These are phyloP conservation scores for Fragosphaeria purpurea DNA, from an alignment of 2,329 filamentous ascomycete species.

Conservation along the genomic window DNA sequence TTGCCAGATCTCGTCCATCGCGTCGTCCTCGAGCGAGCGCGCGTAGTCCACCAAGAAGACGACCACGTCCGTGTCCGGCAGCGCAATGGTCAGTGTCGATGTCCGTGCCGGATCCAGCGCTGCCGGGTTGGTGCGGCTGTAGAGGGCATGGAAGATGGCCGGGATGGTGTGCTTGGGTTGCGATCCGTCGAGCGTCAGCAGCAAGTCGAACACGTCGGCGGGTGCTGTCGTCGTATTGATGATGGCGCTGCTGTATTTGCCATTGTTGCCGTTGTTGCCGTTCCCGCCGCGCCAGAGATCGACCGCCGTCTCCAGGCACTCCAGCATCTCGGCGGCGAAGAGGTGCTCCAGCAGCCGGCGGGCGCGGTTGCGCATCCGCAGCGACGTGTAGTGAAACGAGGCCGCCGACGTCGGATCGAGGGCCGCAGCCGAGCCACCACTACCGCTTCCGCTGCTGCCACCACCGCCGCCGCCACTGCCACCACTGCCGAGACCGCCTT, in stretches of 20 bases:
- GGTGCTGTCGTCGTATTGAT: slow-evolving; percentile 24
- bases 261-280: neutral
- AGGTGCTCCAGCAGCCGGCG: slow-evolving; percentile 83
- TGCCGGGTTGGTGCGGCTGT: slow-evolving; percentile 79
- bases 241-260: slow-evolving; percentile 18
- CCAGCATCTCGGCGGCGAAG: slow-evolving; percentile 82
- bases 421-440: slow-evolving; percentile 36
- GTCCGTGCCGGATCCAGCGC: slow-evolving; percentile 71
- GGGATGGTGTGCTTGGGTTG: slow-evolving; percentile 86
- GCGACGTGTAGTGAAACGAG: slow-evolving; percentile 82
- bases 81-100: slow-evolving; percentile 77
- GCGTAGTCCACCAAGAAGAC: slow-evolving; percentile 87
- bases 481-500: neutral
- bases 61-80: slow-evolving; percentile 75
- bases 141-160: slow-evolving; percentile 90
- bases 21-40: slow-evolving; percentile 83
- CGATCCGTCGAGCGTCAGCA: slow-evolving; percentile 85
- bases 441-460: too few species aligned
- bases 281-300: slow-evolving; percentile 62
- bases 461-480: neutral
- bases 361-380: slow-evolving; percentile 83
- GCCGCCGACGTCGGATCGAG: slow-evolving; percentile 61
- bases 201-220: slow-evolving; percentile 66
- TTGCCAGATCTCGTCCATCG: slow-evolving; percentile 95
- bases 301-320: slow-evolving; percentile 85